Evolutionary conservation across 2,329 filamentous ascomycete genomes (phyloP), one percentile per base, ranked within the genome.

Genomic region (Fusarium incarnatum): DNA sequence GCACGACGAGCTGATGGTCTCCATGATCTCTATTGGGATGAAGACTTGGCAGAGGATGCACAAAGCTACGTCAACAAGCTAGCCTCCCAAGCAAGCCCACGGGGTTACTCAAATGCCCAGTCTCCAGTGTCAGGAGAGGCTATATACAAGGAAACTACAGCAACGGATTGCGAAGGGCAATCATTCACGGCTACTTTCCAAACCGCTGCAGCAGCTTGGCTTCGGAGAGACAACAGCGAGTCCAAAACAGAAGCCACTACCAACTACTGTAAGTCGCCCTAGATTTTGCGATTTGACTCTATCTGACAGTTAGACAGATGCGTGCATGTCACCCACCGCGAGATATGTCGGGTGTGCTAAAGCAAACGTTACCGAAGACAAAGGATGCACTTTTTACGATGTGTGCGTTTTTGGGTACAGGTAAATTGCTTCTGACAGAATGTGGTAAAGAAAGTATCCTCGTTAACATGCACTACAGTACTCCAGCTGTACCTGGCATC

Each of bases 161-260:
- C 49, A 15, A 53, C 49, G 4, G 49, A 53, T 42, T 53, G 52
- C 18, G 41, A 11, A 18, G 52, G 52, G 5, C 52, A 55, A 55
- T 55, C 52, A 3, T 55, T 79, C 45, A 73, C 76, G 25, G 72
- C 45, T 15, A 78, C 78, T 30, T 49, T 80, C 20, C 75, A 77
- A 47, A 71, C 74, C 5, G 77, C 77, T 8, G 73, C 76, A 52
- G 69, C 64, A 10, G 70, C 69, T 13, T 81, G 79, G 79, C 75
- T 81, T 3, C 69, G 27, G 13, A 28, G 28, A 25, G 25, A n/a
- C 32, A 25, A 52, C 23, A 20, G 18, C 11, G 23, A 20, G 22
- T n/a, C 18, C 23, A 6, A 12, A 12, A n/a, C 6, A 18, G 16
- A 20, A 20, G 27, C 49, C 34, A 41, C 15, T 10, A 27, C 30